Evolutionary conservation across 106 monocot species (phyloP).

Genomic region (Amphibolis antarctica): DNA sequence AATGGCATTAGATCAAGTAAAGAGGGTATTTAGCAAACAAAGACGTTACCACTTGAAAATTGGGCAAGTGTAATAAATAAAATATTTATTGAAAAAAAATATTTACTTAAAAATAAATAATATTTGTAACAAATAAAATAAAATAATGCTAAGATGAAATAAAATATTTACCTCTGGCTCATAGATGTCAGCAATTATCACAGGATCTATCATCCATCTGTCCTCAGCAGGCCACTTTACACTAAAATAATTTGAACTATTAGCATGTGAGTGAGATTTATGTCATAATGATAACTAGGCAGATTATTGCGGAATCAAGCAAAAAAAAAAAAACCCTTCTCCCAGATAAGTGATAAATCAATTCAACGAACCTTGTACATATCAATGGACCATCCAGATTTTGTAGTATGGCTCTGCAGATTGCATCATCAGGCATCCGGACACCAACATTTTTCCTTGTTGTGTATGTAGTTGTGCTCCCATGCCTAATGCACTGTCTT

Average conservation of each 20-base stretch:
- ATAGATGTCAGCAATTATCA: slow-evolving; percentile 77
- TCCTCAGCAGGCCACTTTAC: slow-evolving; percentile 75
- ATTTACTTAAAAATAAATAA: too few species aligned
- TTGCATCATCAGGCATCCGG: slow-evolving; percentile 73
- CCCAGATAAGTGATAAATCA: not conserved
- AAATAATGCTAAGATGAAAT: not conserved
- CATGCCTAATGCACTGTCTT: slow-evolving; percentile 68
- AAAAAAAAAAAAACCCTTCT: slow-evolving; percentile 1
- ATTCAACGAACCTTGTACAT: slow-evolving; percentile 56
- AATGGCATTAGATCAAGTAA: too few species aligned
- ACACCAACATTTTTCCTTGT: slow-evolving; percentile 76
- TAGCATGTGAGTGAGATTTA: slow-evolving; percentile 2
- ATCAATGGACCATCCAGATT: slow-evolving; percentile 75
- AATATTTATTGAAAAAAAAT: too few species aligned
- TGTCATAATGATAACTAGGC: not conserved
- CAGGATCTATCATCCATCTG: slow-evolving; percentile 83
- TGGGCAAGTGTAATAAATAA: too few species aligned
- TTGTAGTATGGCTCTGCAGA: slow-evolving; percentile 74
- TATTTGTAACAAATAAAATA: too few species aligned
- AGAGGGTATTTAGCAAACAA: too few species aligned
- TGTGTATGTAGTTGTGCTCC: slow-evolving; percentile 42
- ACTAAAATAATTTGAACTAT: slow-evolving; percentile 30
- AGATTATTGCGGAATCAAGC: not conserved
- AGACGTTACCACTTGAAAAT: too few species aligned
- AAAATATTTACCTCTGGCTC: slow-evolving; percentile 49